Evolutionary conservation across 768 basidiomycete genomes (phyloP).

Genomic region (Leccinum rimulosum): DNA sequence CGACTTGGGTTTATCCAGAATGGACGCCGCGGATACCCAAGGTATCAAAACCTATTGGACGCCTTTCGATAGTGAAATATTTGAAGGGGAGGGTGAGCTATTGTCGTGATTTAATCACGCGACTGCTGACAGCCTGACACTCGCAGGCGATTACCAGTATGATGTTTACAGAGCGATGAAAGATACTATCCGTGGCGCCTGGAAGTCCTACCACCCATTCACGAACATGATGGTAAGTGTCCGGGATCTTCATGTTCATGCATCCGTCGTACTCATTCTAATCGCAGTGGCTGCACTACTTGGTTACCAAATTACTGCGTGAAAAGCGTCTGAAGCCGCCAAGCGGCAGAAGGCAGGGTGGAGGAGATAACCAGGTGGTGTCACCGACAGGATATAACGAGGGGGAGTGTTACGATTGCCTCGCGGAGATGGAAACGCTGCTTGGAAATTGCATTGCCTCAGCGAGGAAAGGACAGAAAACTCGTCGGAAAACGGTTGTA

Average conservation of each 20-base stretch:
- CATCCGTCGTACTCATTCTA: slow-evolving; percentile 10
- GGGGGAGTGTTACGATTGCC: slow-evolving; percentile 64
- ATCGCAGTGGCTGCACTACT: slow-evolving; percentile 87
- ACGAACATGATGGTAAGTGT: slow-evolving; percentile 86
- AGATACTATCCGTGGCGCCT: slow-evolving; percentile 52
- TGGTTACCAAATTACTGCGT: slow-evolving; percentile 67
- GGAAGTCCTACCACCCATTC: slow-evolving; percentile 76
- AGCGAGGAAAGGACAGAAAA: slow-evolving; percentile 32
- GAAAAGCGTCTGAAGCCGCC: slow-evolving; percentile 67
- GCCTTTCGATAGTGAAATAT: slow-evolving; percentile 83
- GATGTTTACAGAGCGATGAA: slow-evolving; percentile 92
- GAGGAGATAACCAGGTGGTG: slow-evolving; percentile 12
- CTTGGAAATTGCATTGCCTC: slow-evolving; percentile 46
- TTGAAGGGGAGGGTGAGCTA: slow-evolving; percentile 84
- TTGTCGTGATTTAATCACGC: background rate
- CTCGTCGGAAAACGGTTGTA: slow-evolving; percentile 34
- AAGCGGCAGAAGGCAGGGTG: slow-evolving; percentile 36
- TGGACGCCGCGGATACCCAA: slow-evolving; percentile 54
- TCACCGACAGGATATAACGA: slow-evolving; percentile 50
- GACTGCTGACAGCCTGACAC: slow-evolving; percentile 8
- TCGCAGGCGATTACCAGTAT: slow-evolving; percentile 85
- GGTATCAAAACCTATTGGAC: slow-evolving; percentile 64
- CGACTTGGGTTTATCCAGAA: slow-evolving; percentile 90
- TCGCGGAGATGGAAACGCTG: slow-evolving; percentile 63
- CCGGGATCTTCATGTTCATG: background rate